A percentile compares a stretch with the other conserved stretches of the same genome.
Evolutionary conservation across 2,329 filamentous ascomycete species (phyloP).

Genomic region (Cytospora paraplurivora): DNA sequence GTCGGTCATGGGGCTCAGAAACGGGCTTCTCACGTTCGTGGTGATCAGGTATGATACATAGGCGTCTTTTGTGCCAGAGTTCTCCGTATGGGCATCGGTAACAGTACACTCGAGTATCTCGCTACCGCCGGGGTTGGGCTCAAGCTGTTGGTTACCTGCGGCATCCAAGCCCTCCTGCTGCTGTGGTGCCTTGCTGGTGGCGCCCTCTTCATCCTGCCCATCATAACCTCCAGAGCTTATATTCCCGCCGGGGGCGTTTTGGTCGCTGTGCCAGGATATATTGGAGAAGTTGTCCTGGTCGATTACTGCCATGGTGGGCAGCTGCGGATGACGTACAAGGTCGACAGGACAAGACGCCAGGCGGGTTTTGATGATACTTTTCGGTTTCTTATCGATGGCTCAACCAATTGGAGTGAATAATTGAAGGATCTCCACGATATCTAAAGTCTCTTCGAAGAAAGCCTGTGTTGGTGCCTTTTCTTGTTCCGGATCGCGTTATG

Average conservation of each 20-base stretch:
- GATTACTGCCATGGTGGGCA: conserved; percentile 47
- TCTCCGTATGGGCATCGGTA: conserved; percentile 85
- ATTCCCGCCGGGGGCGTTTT: conserved; percentile 46
- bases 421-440: background rate
- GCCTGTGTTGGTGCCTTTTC: background rate
- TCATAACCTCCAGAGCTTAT: conserved; percentile 32
- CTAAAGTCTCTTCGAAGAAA: background rate
- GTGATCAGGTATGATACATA: conserved; percentile 96
- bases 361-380: background rate
- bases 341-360: background rate
- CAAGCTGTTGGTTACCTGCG: conserved; percentile 53
- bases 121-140: conserved; percentile 65
- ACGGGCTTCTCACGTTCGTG: conserved; percentile 66
- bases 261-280: conserved; percentile 75
- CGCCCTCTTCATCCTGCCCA: conserved; percentile 30
- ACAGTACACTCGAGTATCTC: conserved; percentile 85
- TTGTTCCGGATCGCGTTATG: background rate
- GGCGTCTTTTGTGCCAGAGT: conserved; percentile 92
- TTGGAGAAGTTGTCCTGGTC: conserved; percentile 76
- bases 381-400: background rate
- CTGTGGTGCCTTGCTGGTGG: conserved; percentile 34
- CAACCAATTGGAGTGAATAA: background rate
- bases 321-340: conserved; percentile 12
- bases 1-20: background rate
- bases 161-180: conserved; percentile 48